Evolutionary conservation across 2,329 filamentous ascomycete genomes (phyloP).

Genomic region (Exophiala sideris): DNA sequence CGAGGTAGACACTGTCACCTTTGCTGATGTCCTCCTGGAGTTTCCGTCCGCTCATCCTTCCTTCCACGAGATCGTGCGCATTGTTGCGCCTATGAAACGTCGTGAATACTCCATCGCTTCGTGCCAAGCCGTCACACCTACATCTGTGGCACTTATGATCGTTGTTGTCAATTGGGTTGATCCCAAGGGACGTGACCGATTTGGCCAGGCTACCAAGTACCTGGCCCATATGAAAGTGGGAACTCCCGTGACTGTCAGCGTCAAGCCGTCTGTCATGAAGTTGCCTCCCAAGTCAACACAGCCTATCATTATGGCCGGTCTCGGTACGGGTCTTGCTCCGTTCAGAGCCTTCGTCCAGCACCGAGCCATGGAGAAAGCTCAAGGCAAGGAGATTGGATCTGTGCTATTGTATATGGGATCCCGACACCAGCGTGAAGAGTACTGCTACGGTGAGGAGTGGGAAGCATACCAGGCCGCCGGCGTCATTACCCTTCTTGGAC

Average conservation of each 20-base stretch:
- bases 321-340: conserved; percentile 96
- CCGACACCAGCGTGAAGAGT: conserved; percentile 96
- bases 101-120: conserved; percentile 99
- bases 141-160: conserved; percentile 88
- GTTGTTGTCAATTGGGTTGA: conserved; percentile 97
- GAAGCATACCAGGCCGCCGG: conserved; percentile 95
- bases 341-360: conserved; percentile 99
- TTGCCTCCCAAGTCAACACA: conserved; percentile 82
- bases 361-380: conserved; percentile 95
- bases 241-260: conserved; percentile 78
- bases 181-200: conserved; percentile 78
- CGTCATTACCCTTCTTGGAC: conserved; percentile 88
- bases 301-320: conserved; percentile 96
- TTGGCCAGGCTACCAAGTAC: conserved; percentile 90
- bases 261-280: conserved; percentile 99
- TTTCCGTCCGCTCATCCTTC: conserved; percentile 83
- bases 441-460: conserved; percentile 98
- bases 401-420: conserved; percentile 96
- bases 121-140: conserved; percentile 89
- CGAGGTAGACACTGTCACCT: conserved; percentile 89
- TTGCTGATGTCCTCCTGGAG: conserved; percentile 83
- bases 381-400: conserved; percentile 88
- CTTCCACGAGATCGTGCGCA: conserved; percentile 83
- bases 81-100: conserved; percentile 89
- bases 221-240: conserved; percentile 73